Conservation (phyloP, 305 asterid genomes). For the Nicotiana rustica region DNA sequence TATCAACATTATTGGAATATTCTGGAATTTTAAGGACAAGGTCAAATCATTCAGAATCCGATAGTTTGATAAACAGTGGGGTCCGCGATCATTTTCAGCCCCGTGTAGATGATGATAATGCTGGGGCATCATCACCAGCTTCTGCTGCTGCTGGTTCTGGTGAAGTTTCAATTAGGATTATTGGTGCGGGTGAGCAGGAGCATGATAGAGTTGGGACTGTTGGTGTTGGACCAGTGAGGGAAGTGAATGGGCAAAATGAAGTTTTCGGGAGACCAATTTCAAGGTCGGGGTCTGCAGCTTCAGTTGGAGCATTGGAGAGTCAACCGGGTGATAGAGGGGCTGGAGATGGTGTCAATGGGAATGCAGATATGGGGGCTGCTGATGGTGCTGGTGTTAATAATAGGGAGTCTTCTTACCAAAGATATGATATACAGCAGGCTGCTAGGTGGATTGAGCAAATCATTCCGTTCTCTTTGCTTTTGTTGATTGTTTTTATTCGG, state of each 20-base stretch:
- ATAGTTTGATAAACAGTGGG: constrained; percentile 46
- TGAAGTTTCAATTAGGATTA: constrained; percentile 80
- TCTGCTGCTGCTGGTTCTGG: constrained; percentile 45
- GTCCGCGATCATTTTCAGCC: constrained; percentile 48
- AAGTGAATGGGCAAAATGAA: constrained; percentile 46
- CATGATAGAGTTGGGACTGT: constrained; percentile 53
- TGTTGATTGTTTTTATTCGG: constrained; percentile 80
- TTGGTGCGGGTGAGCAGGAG: constrained; percentile 60
- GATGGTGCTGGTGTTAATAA: constrained; percentile 56
- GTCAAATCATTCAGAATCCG: constrained; percentile 50
- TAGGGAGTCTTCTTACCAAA: constrained; percentile 82
- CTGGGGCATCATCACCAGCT: constrained; percentile 43
- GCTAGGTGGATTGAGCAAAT: constrained; percentile 89
- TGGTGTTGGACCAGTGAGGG: constrained; percentile 45
- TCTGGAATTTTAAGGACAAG: constrained; percentile 63
- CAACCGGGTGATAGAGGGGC: constrained; percentile 55
- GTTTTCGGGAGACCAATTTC: constrained; percentile 53
- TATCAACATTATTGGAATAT: constrained; percentile 76
- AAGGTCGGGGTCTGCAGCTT: constrained; percentile 57
- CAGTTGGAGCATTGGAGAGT: constrained; percentile 62
- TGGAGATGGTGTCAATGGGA: constrained; percentile 53
- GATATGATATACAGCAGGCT: constrained; percentile 83
- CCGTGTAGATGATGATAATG: constrained; percentile 47
- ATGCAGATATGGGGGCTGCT: constrained; percentile 46
- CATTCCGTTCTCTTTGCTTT: constrained; percentile 82